Evolutionary conservation across 805 yeast genomes (phyloP).

Genomic region (Wickerhamiella sorbophila): DNA sequence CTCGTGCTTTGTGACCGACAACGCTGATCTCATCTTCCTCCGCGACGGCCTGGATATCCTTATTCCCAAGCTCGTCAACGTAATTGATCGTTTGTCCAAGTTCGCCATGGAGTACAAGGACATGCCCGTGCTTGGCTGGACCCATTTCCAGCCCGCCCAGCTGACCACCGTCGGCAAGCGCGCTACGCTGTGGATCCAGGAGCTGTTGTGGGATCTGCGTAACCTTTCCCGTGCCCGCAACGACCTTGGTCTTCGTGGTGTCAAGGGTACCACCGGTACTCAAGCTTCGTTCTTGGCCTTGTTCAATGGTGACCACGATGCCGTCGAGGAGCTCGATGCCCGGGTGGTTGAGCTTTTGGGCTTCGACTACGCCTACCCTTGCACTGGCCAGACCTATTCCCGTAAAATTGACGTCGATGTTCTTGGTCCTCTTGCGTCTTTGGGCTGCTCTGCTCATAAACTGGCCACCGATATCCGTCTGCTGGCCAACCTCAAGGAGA

Average conservation of each 20-base stretch:
- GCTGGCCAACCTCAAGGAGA: constrained; percentile 89
- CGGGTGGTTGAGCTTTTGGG: constrained; percentile 88
- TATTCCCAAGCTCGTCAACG: constrained; percentile 91
- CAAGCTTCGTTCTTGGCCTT: constrained; percentile 92
- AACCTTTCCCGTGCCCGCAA: constrained; percentile 92
- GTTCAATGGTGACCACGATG: constrained; percentile 94
- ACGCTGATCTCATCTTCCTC: constrained; percentile 91
- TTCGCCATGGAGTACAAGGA: constrained; percentile 90
- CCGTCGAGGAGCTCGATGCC: constrained; percentile 84
- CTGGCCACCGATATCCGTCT: constrained; percentile 94
- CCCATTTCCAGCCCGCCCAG: constrained; percentile 99
- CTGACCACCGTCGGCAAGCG: constrained; percentile 97
- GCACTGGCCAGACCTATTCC: constrained; percentile 98
- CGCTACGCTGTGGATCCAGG: constrained; percentile 96
- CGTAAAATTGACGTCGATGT: constrained; percentile 96
- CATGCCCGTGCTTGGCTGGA: constrained; percentile 95
- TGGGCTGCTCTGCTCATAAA: constrained; percentile 94
- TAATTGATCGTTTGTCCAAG: constrained; percentile 73
- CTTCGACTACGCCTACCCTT: constrained; percentile 89
- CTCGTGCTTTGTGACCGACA: constrained; percentile 93
- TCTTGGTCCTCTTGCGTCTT: constrained; percentile 78
- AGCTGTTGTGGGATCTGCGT: constrained; percentile 92
- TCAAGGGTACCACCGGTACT: constrained; percentile 98
- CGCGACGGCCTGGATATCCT: constrained; percentile 90
- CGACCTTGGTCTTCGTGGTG: constrained; percentile 93